Conservation (phyloP, 2,329 filamentous ascomycete genomes). For the Onygena corvina region DNA sequence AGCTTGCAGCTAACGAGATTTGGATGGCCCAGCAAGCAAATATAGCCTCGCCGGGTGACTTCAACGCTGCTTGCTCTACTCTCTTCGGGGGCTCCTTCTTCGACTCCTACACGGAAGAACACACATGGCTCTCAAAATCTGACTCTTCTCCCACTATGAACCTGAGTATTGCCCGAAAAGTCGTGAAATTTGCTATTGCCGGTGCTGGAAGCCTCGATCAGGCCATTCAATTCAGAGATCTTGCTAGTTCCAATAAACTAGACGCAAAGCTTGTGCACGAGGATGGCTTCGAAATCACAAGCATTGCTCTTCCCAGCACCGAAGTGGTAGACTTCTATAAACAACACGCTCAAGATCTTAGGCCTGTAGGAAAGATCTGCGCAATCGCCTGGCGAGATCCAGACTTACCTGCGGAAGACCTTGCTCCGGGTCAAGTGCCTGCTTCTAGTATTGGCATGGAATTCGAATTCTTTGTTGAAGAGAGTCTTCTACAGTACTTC, state of each 20-base stretch:
- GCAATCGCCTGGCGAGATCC: slow-evolving; percentile 42
- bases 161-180: slow-evolving; percentile 36
- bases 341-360: slow-evolving; percentile 32
- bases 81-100: slow-evolving; percentile 50
- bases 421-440: slow-evolving; percentile 24
- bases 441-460: slow-evolving; percentile 7
- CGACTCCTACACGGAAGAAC: slow-evolving; percentile 30
- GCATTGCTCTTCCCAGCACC: slow-evolving; percentile 38
- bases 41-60: slow-evolving; percentile 55
- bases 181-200: slow-evolving; percentile 41
- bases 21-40: slow-evolving; percentile 45
- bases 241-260: slow-evolving; percentile 27
- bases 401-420: slow-evolving; percentile 27
- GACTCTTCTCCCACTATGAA: slow-evolving; percentile 31
- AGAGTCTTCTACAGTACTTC: slow-evolving; percentile 44
- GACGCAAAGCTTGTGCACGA: slow-evolving; percentile 38
- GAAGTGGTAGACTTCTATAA: slow-evolving; percentile 40
- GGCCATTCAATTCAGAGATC: slow-evolving; percentile 27
- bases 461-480: slow-evolving; percentile 57
- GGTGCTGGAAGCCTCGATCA: slow-evolving; percentile 34
- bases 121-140: slow-evolving; percentile 29
- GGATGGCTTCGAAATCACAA: slow-evolving; percentile 49
- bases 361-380: slow-evolving; percentile 42
- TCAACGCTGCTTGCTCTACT: slow-evolving; percentile 63
- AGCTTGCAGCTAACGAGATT: slow-evolving; percentile 55